phyloP scores from a whole-genome alignment of 495 filamentous ascomycete genomes.

The Bombardia bombarda region DNA sequence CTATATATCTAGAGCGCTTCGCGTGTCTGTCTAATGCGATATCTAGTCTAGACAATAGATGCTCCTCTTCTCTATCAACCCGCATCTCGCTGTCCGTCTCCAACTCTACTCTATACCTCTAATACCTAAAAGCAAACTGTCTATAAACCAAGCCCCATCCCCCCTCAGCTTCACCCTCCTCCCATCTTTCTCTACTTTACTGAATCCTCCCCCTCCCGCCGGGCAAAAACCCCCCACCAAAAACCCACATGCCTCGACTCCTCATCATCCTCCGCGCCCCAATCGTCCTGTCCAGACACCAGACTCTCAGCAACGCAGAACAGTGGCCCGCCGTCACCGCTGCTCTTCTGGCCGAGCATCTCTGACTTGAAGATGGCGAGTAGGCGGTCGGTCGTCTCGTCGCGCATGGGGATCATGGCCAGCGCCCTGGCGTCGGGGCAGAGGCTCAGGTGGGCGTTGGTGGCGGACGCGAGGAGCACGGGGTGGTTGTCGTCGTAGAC shows the following conservation, averaged over 20 bases:
- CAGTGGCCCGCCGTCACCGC: too few relatives aligned
- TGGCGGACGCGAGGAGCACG: conserved; percentile 31
- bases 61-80: too few relatives aligned
- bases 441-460: conserved; percentile 28
- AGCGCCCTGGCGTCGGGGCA: conserved; percentile 28
- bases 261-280: conserved; percentile 33
- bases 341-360: conserved; percentile 15
- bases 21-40: too few relatives aligned
- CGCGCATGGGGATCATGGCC: conserved; percentile 38
- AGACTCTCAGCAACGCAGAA: conserved; percentile 23
- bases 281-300: conserved; percentile 37
- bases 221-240: conserved; percentile 42
- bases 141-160: too few relatives aligned
- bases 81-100: too few relatives aligned
- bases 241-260: conserved; percentile 28
- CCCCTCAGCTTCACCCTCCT: too few relatives aligned
- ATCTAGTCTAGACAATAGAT: too few relatives aligned
- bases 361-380: conserved; percentile 15
- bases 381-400: conserved; percentile 30
- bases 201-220: too few relatives aligned
- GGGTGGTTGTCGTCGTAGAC: conserved; percentile 44
- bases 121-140: too few relatives aligned
- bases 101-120: too few relatives aligned
- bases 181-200: too few relatives aligned
- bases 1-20: too few relatives aligned